Evolutionary conservation across 257 asterid genomes (phyloP).

Genomic region (Mitragyna speciosa): DNA sequence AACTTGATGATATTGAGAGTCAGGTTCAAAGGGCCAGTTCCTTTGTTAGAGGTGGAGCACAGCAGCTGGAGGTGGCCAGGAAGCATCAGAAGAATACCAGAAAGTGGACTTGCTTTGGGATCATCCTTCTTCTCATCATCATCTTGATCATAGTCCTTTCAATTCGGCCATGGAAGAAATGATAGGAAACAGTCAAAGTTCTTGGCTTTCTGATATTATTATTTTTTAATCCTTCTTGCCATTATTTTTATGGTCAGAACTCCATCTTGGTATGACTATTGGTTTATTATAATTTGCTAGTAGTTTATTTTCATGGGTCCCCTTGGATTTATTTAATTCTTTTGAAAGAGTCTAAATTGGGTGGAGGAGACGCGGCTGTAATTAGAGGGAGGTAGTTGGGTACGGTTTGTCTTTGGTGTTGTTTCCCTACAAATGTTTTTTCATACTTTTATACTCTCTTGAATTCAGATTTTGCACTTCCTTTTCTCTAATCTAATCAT

Average conservation of each 20-base stretch:
- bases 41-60: slow-evolving; percentile 33
- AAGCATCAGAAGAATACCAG: slow-evolving; percentile 47
- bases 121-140: slow-evolving; percentile 36
- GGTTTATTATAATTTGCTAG: not conserved
- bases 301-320: not conserved
- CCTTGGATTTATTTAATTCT: slow-evolving; percentile 4
- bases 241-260: not conserved
- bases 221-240: not conserved
- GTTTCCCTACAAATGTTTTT: not conserved
- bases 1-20: slow-evolving; percentile 41
- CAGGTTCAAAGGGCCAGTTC: slow-evolving; percentile 49
- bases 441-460: not conserved
- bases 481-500: not conserved
- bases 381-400: not conserved
- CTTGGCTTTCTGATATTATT: not conserved
- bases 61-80: slow-evolving; percentile 37
- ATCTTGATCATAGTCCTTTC: slow-evolving; percentile 45
- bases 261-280: too few relatives aligned
- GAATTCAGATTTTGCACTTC: not conserved
- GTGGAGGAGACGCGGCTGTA: not conserved
- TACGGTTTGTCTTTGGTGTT: not conserved
- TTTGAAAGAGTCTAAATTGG: slow-evolving; percentile 12
- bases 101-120: slow-evolving; percentile 45
- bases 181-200: not conserved
- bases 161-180: slow-evolving; percentile 44